Evolutionary conservation across 805 yeast genomes (phyloP), one percentile per base, ranked within the genome.

Genomic region (Starmerella tilneyi): DNA sequence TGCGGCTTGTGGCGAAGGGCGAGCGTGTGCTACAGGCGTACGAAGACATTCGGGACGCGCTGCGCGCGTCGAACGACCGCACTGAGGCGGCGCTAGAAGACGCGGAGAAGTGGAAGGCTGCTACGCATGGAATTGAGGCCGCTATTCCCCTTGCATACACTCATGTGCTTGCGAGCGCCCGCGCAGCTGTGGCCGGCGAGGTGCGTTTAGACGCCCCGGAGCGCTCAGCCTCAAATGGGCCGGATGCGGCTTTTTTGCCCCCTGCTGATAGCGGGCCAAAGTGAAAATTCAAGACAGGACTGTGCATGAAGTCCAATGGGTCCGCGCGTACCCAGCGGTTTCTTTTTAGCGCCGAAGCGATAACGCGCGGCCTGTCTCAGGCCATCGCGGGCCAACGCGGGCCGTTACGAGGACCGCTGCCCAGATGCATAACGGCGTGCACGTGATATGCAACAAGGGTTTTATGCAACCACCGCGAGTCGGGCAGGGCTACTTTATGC

Each of bases 81-180:
- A 45, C 49, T 3, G 53, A 47, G 33, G 17, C 15, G 15, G 48
- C 46, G 17, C 30, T 41, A 6, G 1, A 16, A 8, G 24, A 24
- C 12, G 45, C 45, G 15, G 34, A 41, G 7, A 1, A 7, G 9
- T 35, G 45, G 44, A 22, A 30, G 2, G 29, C 12, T 3, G 3
- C 42, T 2, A 27, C 42, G 23, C 33, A 23, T 24, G 45, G 37
- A 17, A 17, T 50, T 3, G 54, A 50, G 28, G 11, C n/a, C 7
- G 24, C 43, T n/a, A 33, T 45, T 9, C 50, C 53, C 5, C 5
- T 22, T 6, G 37, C 41, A 11, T 46, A 48, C 23, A 45, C 54
- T 8, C 26, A 38, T 20, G 12, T 45, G 19, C 43, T 49, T 16
- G 26, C 50, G 5, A 38, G 41, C 26, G 33, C 26, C 33, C 33